These are phyloP conservation scores for Maudiozyma saulgeensis DNA, from an alignment of 805 yeast species.

Conservation along the genomic window DNA sequence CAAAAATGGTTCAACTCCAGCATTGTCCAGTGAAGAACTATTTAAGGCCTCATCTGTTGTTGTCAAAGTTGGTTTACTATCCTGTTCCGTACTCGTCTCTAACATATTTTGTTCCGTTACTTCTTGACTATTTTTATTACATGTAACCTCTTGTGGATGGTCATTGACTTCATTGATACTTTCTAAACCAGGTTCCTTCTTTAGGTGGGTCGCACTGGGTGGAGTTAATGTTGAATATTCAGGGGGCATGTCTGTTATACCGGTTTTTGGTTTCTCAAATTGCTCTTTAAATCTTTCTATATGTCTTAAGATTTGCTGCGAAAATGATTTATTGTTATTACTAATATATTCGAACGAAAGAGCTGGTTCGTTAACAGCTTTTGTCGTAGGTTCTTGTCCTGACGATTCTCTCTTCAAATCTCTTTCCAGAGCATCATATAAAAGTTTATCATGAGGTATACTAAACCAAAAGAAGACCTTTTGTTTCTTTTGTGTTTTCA, in stretches of 20 bases:
- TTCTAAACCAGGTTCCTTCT: background rate
- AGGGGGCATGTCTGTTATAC: background rate
- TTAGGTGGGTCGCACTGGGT: background rate
- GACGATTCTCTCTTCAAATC: conserved; percentile 71
- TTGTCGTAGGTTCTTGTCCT: conserved; percentile 60
- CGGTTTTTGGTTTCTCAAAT: background rate
- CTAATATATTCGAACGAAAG: conserved; percentile 61
- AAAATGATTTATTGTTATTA: conserved; percentile 31
- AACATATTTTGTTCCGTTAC: background rate
- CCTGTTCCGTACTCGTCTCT: background rate
- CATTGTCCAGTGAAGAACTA: background rate
- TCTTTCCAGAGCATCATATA: conserved; percentile 88
- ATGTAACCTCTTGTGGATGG: too few species aligned
- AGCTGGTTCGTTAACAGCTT: conserved; percentile 69
- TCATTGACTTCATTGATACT: background rate
- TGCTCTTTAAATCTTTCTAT: background rate
- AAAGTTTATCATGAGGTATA: conserved; percentile 85
- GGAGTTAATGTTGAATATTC: background rate
- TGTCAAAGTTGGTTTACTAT: background rate
- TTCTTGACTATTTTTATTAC: background rate
- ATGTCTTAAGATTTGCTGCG: conserved; percentile 39
- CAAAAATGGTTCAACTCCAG: background rate
- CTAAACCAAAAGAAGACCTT: conserved; percentile 95
- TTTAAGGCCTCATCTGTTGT: background rate
- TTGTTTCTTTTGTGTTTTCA: conserved; percentile 92